Conservation (phyloP, 2,329 filamentous ascomycete species). For the Verticillium longisporum region DNA sequence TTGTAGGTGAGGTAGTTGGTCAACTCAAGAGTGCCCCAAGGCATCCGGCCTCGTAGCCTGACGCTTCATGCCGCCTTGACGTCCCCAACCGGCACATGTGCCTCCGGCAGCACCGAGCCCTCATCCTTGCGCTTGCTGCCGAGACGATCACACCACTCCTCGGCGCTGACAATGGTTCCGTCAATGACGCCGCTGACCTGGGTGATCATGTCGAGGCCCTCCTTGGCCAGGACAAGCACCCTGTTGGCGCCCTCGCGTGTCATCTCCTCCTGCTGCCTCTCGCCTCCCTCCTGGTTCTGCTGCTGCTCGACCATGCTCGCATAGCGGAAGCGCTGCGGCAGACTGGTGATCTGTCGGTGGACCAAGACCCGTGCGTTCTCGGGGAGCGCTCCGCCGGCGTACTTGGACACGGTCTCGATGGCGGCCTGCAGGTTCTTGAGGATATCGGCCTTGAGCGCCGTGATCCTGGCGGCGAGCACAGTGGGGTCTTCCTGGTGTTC, state of each 20-base stretch:
- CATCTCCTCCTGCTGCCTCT: slow-evolving; percentile 28
- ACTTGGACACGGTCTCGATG: slow-evolving; percentile 78
- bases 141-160: slow-evolving; percentile 81
- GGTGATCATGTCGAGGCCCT: slow-evolving; percentile 89
- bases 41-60: not conserved
- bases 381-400: slow-evolving; percentile 84
- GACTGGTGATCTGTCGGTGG: slow-evolving; percentile 71
- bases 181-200: slow-evolving; percentile 86
- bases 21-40: too few species aligned
- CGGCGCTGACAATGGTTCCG: slow-evolving; percentile 82
- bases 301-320: slow-evolving; percentile 47
- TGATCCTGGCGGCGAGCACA: slow-evolving; percentile 56
- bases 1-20: not conserved
- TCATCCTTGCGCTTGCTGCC: slow-evolving; percentile 34
- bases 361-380: slow-evolving; percentile 83
- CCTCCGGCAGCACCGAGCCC: slow-evolving; percentile 17
- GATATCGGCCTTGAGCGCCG: slow-evolving; percentile 61
- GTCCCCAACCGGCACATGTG: slow-evolving; percentile 16
- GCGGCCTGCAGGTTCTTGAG: slow-evolving; percentile 75
- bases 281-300: slow-evolving; percentile 20
- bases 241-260: slow-evolving; percentile 59
- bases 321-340: slow-evolving; percentile 76
- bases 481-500: slow-evolving; percentile 30
- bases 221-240: slow-evolving; percentile 78
- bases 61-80: slow-evolving; percentile 17